Base-by-base conservation (phyloP, 495 filamentous ascomycete genomes). In the Amniculicola lignicola region DNA sequence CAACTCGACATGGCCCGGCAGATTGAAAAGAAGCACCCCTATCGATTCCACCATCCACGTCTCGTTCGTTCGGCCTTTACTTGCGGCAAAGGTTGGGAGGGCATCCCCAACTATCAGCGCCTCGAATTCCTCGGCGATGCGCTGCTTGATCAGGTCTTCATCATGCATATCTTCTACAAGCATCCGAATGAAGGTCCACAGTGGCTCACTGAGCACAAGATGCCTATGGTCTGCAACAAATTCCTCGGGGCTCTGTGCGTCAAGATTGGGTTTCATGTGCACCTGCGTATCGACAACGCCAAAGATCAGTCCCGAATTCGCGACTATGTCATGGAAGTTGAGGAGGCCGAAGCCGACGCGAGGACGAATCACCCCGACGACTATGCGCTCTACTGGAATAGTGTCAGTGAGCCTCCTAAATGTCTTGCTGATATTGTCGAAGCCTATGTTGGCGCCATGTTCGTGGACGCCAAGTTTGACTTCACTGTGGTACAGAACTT, bases 181-280 rank as follows among this genome's bases (percentile, higher is more conserved):
- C 88, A 85, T 66, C 89, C 90, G 0, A 77, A 81, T 38, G 83
- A 82, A 54, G 91, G 96, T 66, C 92, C 93, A 1, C 90, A 96
- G 67, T 98, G 93, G 93, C 79, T 98, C 27, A 98, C 93, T 1
- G 93, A 98, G 72, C 94, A 98, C 74, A 98, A 96, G 78, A 96
- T 95, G 90, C 90, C 94, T 9, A 95, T 98, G 91, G 92, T 93
- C 1, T 95, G 90, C 12, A 98, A 98, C 74, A 91, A 90, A 54
- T 98, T 96, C 64, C 75, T 96, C 0, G 91, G 88, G 11, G 87
- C 87, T 18, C 67, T 97, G 5, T 84, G 85, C 56, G 88, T 91
- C 11, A 76, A 79, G 22, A 77, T 97, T 0, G 82, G 79, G 1
- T 85, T 96, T 33, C 85, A 96, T 63, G 79, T 72, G 35, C 83